Evolutionary conservation across 441 rosid genomes (phyloP).

Genomic region (Viola pubescens): DNA sequence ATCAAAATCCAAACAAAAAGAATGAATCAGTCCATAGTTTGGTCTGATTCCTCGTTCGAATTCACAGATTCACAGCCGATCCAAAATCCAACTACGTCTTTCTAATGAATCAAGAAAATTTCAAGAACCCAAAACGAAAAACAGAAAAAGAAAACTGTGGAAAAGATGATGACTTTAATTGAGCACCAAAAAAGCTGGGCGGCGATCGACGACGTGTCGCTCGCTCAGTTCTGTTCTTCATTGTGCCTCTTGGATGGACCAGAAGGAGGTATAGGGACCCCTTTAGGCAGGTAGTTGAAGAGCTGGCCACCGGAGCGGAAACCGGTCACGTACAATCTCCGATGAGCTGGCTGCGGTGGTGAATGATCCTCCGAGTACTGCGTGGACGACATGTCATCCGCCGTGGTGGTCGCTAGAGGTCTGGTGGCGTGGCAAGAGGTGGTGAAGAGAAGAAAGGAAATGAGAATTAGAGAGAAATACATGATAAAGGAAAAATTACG

Average conservation of each 20-base stretch:
- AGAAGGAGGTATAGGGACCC: constrained; percentile 62
- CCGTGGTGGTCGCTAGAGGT: constrained; percentile 23
- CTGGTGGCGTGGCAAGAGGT: constrained; percentile 32
- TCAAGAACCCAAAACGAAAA: constrained; percentile 8
- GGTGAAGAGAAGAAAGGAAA: constrained; percentile 22
- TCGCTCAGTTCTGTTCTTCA: constrained; percentile 25
- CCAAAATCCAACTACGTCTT: not conserved
- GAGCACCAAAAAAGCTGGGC: not conserved
- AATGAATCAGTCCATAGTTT: too few relatives aligned
- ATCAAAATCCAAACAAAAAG: not conserved
- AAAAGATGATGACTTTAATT: not conserved
- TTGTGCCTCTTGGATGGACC: constrained; percentile 83
- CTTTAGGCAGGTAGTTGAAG: constrained; percentile 75
- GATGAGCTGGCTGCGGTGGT: constrained; percentile 13
- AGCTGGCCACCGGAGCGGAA: constrained; percentile 32
- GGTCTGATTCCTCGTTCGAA: constrained; percentile 7
- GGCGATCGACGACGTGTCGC: constrained; percentile 5
- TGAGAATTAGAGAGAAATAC: constrained; percentile 15
- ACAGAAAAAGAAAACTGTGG: not conserved
- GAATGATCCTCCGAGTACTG: not conserved
- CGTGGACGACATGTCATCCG: not conserved
- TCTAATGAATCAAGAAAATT: constrained; percentile 5
- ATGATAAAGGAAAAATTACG: constrained; percentile 11
- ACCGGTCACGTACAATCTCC: constrained; percentile 27
- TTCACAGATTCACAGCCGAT: not conserved